Percentiles rank a stretch among this genome's conserved stretches.
Conservation (phyloP, 805 yeast genomes). For the Spathaspora passalidarum region DNA sequence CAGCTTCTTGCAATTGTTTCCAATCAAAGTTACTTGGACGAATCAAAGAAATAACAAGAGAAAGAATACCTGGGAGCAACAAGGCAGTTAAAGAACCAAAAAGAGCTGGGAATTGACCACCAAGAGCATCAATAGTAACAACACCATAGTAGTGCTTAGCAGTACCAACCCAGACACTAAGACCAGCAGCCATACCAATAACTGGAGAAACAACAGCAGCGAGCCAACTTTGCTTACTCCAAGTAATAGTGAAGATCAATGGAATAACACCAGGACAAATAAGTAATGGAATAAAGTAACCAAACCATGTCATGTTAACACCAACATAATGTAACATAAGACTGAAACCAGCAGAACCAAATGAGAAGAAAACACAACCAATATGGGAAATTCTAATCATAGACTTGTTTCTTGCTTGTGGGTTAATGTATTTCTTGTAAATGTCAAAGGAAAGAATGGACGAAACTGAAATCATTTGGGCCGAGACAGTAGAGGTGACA, state of each 20-base stretch:
- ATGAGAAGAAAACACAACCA: slow-evolving; percentile 36
- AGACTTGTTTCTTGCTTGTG: slow-evolving; percentile 38
- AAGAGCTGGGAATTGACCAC: slow-evolving; percentile 30
- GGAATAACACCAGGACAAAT: slow-evolving; percentile 37
- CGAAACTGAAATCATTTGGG: slow-evolving; percentile 38
- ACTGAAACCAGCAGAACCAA: slow-evolving; percentile 36
- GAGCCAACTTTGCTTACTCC: slow-evolving; percentile 24
- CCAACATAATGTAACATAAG: slow-evolving; percentile 30
- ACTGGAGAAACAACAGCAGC: slow-evolving; percentile 31
- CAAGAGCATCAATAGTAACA: slow-evolving; percentile 21
- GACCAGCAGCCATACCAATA: slow-evolving; percentile 23
- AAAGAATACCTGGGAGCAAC: slow-evolving; percentile 25
- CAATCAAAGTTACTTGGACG: slow-evolving; percentile 28
- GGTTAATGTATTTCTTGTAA: slow-evolving; percentile 41
- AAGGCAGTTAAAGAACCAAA: slow-evolving; percentile 30
- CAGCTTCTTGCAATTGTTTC: slow-evolving; percentile 18
- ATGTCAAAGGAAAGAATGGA: slow-evolving; percentile 44
- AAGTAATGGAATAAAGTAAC: slow-evolving; percentile 31
- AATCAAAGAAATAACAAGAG: slow-evolving; percentile 21
- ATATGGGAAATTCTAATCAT: slow-evolving; percentile 41
- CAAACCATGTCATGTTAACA: slow-evolving; percentile 27
- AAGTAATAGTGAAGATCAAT: slow-evolving; percentile 27
- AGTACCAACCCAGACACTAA: slow-evolving; percentile 27
- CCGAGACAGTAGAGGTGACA: slow-evolving; percentile 38
- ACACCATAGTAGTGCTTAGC: slow-evolving; percentile 24